These are phyloP conservation scores for Apiospora arundinis DNA, from an alignment of 2,329 filamentous ascomycete genomes.

Conservation along the genomic window DNA sequence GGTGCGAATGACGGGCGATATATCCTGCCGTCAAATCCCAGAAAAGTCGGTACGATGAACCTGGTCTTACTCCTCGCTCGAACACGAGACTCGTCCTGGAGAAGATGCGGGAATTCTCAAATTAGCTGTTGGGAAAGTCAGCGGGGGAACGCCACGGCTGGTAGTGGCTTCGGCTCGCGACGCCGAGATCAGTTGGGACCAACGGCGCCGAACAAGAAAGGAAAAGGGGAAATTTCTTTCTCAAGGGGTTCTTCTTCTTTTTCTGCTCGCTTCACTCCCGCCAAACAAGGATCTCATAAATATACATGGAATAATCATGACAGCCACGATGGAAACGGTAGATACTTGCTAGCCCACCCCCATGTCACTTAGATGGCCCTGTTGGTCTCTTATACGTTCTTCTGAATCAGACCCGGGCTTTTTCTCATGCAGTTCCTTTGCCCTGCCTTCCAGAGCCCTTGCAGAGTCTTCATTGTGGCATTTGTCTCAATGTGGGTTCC, in stretches of 20 bases:
- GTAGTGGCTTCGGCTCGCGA: not conserved
- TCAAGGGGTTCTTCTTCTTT: not conserved
- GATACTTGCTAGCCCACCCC: not conserved
- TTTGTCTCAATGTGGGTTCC: not conserved
- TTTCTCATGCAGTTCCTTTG: not conserved
- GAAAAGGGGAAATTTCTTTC: not conserved
- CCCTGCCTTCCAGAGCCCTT: not conserved
- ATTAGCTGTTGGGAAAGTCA: not conserved
- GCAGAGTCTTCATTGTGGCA: not conserved
- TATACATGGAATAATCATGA: not conserved
- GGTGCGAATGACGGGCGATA: not conserved
- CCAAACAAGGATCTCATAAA: not conserved
- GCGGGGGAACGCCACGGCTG: not conserved
- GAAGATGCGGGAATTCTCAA: not conserved
- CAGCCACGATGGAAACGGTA: not conserved
- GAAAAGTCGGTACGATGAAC: not conserved
- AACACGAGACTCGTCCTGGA: not conserved
- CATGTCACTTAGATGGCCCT: not conserved
- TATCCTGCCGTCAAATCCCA: not conserved
- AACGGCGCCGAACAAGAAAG: not conserved
- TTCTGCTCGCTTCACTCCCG: not conserved
- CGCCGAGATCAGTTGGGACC: constrained; percentile 9
- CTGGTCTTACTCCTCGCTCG: not conserved
- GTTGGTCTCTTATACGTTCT: not conserved
- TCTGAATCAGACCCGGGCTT: not conserved